Evolutionary conservation across 78 protist genomes (phyloP), one percentile per base, ranked within the genome.

Genomic region (Dictyostelium firmibasis): DNA sequence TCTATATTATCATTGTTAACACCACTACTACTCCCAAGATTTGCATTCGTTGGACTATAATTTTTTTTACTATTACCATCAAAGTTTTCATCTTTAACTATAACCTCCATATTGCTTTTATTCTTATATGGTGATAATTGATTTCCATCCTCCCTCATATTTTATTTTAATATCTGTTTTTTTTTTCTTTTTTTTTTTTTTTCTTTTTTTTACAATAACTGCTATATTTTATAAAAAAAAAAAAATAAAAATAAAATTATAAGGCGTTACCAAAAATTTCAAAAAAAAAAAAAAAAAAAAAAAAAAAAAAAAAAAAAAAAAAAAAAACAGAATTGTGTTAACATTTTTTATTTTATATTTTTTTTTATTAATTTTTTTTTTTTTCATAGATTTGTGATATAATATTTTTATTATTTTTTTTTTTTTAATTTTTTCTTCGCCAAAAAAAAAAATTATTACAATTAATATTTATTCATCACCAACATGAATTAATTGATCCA

Each of bases 401-500:
- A 33, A 7, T 72, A 7, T 33, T 35, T 29, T 72, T 35, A 29
- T 29, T 29, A 9, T 33, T 29, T 72, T 72, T 72, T 11, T 9
- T 72, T 72, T 14, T 14, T 33, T 4, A 33, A 31, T 29, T 35
- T 10, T 14, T 31, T 14, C 33, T 35, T 14, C n/a, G n/a, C n/a
- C n/a, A n/a, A n/a, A n/a, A n/a, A n/a, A n/a, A n/a, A 14, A 27
- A 8, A 70, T 70, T 70, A 18, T 67, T 67, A 67, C 7, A 41
- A 41, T 76, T 77, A 14, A 16, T 43, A 4, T 47, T 35, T 82
- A 13, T 33, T 20, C 35, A 25, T 82, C 86, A 23, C 86, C 86
- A 25, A 44, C 86, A 43, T 82, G 86, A 8, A 89, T 20, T 69
- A 89, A 89, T 47, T 81, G 47, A 16, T 60, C 76, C 18, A 89